Evolutionary conservation across 352 stramenopile genomes (phyloP).

Genomic region (Blastocystis sp.): DNA sequence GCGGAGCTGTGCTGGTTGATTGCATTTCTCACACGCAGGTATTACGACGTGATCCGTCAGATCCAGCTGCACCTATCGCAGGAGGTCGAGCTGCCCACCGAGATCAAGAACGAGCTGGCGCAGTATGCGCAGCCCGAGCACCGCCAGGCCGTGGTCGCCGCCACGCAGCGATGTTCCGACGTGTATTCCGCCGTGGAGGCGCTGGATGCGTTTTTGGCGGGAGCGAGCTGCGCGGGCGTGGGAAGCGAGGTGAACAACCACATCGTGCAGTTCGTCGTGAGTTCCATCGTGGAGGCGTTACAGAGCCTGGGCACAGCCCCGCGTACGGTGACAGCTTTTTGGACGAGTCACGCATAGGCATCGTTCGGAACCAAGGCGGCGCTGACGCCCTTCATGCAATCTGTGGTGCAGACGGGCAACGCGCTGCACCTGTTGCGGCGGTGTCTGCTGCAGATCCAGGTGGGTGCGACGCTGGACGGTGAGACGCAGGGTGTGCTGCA

Average conservation of each 20-base stretch:
- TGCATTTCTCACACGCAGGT: neutral
- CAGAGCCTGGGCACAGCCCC: neutral
- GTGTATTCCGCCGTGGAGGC: neutral
- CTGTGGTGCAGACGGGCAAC: slow-evolving; percentile 2
- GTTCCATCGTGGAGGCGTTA: neutral
- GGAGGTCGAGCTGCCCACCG: slow-evolving; percentile 32
- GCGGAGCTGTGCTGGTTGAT: neutral
- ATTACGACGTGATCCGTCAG: neutral
- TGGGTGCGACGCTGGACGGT: neutral
- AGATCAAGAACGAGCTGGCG: slow-evolving; percentile 56
- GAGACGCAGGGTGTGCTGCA: slow-evolving; percentile 1
- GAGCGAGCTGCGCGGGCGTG: neutral
- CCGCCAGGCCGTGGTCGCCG: neutral
- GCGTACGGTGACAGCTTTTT: neutral
- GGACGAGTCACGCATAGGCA: neutral
- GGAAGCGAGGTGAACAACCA: neutral
- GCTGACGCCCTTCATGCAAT: neutral
- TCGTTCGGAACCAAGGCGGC: neutral
- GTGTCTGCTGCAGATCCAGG: slow-evolving; percentile 8
- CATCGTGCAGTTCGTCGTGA: neutral
- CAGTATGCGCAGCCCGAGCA: slow-evolving; percentile 6
- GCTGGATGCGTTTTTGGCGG: neutral
- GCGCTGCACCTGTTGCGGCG: neutral
- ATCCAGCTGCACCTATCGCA: neutral
- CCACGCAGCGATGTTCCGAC: neutral